These are phyloP conservation scores for Ampelocalamus luodianensis DNA, from an alignment of 176 grass and related monocot species.

Conservation along the genomic window DNA sequence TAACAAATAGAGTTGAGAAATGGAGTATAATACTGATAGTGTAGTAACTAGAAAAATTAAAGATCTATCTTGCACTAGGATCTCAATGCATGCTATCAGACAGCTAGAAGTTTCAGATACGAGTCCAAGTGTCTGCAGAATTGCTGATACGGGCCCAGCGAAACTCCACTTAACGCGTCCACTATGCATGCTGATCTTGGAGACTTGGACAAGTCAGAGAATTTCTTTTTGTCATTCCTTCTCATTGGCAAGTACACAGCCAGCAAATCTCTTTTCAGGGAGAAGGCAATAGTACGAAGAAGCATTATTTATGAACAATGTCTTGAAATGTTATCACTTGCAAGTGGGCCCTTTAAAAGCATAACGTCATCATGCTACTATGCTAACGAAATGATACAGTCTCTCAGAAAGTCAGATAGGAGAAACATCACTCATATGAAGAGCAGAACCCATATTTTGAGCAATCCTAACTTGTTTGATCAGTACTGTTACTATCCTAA, in stretches of 20 bases:
- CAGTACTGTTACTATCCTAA: background rate
- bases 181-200: background rate
- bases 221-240: background rate
- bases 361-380: background rate
- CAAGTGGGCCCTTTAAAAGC: background rate
- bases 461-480: background rate
- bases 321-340: background rate
- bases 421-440: background rate
- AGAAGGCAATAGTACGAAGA: background rate
- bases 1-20: too few relatives aligned
- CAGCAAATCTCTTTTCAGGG: background rate
- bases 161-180: background rate
- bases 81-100: background rate
- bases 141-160: background rate
- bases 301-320: background rate
- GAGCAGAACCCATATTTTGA: background rate
- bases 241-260: background rate
- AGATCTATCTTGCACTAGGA: background rate
- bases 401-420: background rate
- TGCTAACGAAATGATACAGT: background rate
- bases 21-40: too few relatives aligned
- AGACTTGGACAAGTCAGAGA: background rate
- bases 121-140: background rate
- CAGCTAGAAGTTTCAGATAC: background rate
- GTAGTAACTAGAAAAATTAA: background rate